Conservation (phyloP, 441 rosid species). For the Erodium chrysanthum region DNA sequence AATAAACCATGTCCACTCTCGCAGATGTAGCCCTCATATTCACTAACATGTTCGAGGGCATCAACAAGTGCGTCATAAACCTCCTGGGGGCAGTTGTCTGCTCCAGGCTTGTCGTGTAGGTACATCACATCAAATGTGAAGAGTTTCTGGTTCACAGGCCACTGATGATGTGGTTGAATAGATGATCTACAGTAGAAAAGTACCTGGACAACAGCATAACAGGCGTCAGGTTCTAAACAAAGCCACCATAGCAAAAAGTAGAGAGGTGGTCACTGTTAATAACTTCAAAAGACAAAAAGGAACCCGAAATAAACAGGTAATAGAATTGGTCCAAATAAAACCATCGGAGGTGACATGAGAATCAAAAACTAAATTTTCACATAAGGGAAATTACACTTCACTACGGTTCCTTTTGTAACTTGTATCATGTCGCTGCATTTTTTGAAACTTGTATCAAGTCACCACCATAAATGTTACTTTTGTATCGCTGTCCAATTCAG, state of each 20-base stretch:
- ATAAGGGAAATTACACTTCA: too few species aligned
- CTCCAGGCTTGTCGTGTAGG: constrained; percentile 83
- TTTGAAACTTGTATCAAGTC: too few species aligned
- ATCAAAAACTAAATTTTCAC: background rate
- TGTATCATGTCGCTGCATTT: too few species aligned
- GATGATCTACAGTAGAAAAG: constrained; percentile 88
- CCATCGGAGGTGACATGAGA: background rate
- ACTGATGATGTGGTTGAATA: constrained; percentile 51
- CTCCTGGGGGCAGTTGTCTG: constrained; percentile 79
- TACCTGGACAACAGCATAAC: constrained; percentile 34
- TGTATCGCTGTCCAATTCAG: too few species aligned
- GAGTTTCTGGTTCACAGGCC: constrained; percentile 65
- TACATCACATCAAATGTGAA: constrained; percentile 89
- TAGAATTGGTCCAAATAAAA: background rate
- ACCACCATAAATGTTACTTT: too few species aligned
- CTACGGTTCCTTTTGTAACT: too few species aligned
- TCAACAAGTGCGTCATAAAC: constrained; percentile 71
- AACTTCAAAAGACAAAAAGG: background rate
- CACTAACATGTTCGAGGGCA: constrained; percentile 65
- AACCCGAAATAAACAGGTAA: background rate
- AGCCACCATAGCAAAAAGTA: background rate
- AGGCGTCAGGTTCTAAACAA: too few species aligned
- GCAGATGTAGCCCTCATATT: constrained; percentile 70
- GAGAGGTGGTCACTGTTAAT: background rate
- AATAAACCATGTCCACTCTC: constrained; percentile 72